Conservation (phyloP, 2,329 filamentous ascomycete species). For the Cytospora schulzeri region DNA sequence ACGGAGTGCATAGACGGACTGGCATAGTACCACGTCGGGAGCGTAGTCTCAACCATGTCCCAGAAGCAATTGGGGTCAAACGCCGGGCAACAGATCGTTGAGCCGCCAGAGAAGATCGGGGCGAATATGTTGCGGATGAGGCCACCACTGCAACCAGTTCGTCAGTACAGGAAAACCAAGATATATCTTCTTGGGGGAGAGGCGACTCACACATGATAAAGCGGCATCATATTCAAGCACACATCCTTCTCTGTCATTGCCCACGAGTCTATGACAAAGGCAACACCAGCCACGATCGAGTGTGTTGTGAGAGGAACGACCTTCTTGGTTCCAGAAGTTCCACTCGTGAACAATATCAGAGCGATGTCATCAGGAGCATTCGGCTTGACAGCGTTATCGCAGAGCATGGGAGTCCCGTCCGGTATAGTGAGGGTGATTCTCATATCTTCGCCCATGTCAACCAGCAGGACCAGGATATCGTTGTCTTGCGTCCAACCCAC, state of each 20-base stretch:
- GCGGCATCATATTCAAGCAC: conserved; percentile 62
- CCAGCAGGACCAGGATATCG: conserved; percentile 18
- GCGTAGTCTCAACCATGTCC: conserved; percentile 71
- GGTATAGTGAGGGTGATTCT: conserved; percentile 13
- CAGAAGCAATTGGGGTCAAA: conserved; percentile 87
- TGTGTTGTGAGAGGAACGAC: conserved; percentile 55
- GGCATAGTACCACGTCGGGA: conserved; percentile 89
- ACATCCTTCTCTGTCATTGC: conserved; percentile 48
- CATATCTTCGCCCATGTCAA: conserved; percentile 19
- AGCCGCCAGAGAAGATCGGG: conserved; percentile 74
- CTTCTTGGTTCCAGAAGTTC: conserved; percentile 61
- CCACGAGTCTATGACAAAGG: conserved; percentile 57
- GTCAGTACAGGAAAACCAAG: conserved; percentile 35
- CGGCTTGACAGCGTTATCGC: neutral
- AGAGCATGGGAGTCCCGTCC: neutral
- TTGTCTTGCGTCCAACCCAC: conserved; percentile 8
- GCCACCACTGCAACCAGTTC: conserved; percentile 52
- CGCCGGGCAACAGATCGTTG: conserved; percentile 74
- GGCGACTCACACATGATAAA: conserved; percentile 55
- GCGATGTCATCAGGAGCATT: conserved; percentile 66
- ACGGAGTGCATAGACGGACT: conserved; percentile 95
- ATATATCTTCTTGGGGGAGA: accelerated
- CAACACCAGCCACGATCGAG: conserved; percentile 52
- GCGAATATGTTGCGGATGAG: conserved; percentile 80
- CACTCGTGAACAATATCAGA: conserved; percentile 59